Percentiles rank a stretch among this genome's conserved stretches.
phyloP scores from a whole-genome alignment of 306 rosid genomes.

The Senna siamea region DNA sequence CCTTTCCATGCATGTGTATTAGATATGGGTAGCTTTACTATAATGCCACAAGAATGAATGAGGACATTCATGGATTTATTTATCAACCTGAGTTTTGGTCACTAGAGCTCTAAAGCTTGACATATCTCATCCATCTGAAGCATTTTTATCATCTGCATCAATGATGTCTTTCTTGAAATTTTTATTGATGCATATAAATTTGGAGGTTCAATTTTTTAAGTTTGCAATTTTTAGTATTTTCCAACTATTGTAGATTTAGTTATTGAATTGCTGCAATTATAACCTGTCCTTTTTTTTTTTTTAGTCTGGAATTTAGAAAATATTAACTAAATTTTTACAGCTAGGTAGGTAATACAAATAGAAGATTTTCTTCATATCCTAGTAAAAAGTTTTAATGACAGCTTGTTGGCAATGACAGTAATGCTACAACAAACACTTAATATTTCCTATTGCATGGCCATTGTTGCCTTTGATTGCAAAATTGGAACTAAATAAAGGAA shows the following conservation, averaged over 20 bases:
- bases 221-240: conserved; percentile 18
- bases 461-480: too few relatives aligned
- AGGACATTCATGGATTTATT: conserved; percentile 1
- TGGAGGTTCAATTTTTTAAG: conserved; percentile 6
- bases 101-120: conserved; percentile 21
- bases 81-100: conserved; percentile 13
- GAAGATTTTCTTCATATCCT: too few relatives aligned
- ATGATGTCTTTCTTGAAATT: not conserved
- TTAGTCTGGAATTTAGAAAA: too few relatives aligned
- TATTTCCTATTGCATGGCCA: too few relatives aligned
- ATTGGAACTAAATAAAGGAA: too few relatives aligned
- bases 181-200: not conserved
- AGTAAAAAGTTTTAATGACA: too few relatives aligned
- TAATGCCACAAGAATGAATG: conserved; percentile 4
- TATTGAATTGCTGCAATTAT: conserved; percentile 5
- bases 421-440: too few relatives aligned
- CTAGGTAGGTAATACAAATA: too few relatives aligned
- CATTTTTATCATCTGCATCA: conserved; percentile 20
- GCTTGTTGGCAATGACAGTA: too few relatives aligned
- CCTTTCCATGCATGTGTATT: conserved; percentile 6
- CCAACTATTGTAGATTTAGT: conserved; percentile 21
- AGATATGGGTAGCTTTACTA: conserved; percentile 2
- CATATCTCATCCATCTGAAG: conserved; percentile 12
- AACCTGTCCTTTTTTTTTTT: too few relatives aligned
- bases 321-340: too few relatives aligned